A percentile compares a stretch with the other conserved stretches of the same genome.
Evolutionary conservation across 768 basidiomycete genomes (phyloP).

Genomic region (Tricholomella constricta): DNA sequence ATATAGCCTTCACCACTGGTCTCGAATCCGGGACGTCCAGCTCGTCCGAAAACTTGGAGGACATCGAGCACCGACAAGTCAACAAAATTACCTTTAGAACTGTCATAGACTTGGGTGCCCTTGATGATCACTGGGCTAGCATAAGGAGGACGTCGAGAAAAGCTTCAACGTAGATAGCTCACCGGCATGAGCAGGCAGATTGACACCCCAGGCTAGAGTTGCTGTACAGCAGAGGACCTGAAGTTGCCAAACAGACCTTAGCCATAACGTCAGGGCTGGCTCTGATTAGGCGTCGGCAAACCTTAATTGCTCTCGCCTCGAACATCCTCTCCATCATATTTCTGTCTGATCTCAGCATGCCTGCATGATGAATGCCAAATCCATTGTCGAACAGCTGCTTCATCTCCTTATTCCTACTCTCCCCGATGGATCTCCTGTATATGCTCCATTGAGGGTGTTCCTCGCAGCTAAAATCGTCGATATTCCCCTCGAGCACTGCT

Average conservation of each 20-base stretch:
- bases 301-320: slow-evolving; percentile 89
- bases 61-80: slow-evolving; percentile 96
- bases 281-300: slow-evolving; percentile 25
- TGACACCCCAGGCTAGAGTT: slow-evolving; percentile 99
- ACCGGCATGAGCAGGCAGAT: slow-evolving; percentile 97
- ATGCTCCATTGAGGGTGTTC: slow-evolving; percentile 78
- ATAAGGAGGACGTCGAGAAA: slow-evolving; percentile 8
- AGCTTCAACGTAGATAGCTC: slow-evolving; percentile 12
- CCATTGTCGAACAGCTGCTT: slow-evolving; percentile 89
- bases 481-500: slow-evolving; percentile 65
- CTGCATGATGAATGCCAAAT: slow-evolving; percentile 98
- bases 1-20: slow-evolving; percentile 96
- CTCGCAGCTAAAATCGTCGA: slow-evolving; percentile 78
- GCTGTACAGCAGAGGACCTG: slow-evolving; percentile 99
- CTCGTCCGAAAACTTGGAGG: slow-evolving; percentile 95
- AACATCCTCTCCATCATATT: slow-evolving; percentile 97
- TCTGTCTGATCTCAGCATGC: slow-evolving; percentile 92
- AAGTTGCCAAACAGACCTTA: slow-evolving; percentile 1
- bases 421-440: slow-evolving; percentile 76
- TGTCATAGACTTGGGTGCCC: slow-evolving; percentile 96
- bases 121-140: slow-evolving; percentile 80
- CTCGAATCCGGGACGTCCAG: slow-evolving; percentile 86
- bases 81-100: slow-evolving; percentile 83
- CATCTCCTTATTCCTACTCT: slow-evolving; percentile 95
- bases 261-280: background rate